Conservation (phyloP, 441 rosid species). For the Viola pubescens region DNA sequence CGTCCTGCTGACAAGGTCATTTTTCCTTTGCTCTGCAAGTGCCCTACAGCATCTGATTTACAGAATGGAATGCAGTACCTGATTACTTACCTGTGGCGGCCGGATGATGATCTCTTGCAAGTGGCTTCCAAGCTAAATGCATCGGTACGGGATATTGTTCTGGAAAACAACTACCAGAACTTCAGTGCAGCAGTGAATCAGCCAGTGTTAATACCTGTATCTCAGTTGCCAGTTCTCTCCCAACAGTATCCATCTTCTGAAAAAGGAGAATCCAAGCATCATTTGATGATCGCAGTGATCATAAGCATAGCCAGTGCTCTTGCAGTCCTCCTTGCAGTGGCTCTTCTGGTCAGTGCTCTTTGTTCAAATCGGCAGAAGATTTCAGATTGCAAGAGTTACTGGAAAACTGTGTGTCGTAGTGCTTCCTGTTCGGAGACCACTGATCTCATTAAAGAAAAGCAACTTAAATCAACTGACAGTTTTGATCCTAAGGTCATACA, state of each 20-base stretch:
- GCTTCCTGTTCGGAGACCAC: constrained; percentile 30
- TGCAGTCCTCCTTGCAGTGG: constrained; percentile 19
- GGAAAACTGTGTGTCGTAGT: constrained; percentile 20
- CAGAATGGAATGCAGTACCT: constrained; percentile 31
- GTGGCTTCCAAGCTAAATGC: constrained; percentile 36
- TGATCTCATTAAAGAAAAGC: constrained; percentile 31
- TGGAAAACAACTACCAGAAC: constrained; percentile 34
- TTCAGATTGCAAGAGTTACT: too few species aligned
- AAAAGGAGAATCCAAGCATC: constrained; percentile 22
- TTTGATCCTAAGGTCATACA: constrained; percentile 32
- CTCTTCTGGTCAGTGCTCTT: constrained; percentile 16
- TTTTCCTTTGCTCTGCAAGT: constrained; percentile 53
- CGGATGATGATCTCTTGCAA: constrained; percentile 29
- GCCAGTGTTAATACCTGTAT: constrained; percentile 44
- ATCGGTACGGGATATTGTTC: constrained; percentile 23
- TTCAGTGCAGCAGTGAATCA: constrained; percentile 24
- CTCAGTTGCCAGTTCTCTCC: constrained; percentile 37
- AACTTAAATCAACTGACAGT: constrained; percentile 14
- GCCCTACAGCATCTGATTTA: constrained; percentile 30
- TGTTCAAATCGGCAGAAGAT: constrained; percentile 11
- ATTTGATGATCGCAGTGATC: constrained; percentile 12
- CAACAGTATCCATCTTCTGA: constrained; percentile 20
- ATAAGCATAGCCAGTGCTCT: constrained; percentile 18
- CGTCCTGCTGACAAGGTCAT: constrained; percentile 35
- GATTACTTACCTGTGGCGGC: constrained; percentile 52